A percentile compares a stretch with the other conserved stretches of the same genome.
Conservation (phyloP, 2,329 filamentous ascomycete genomes). For the Fusarium irregulare region DNA sequence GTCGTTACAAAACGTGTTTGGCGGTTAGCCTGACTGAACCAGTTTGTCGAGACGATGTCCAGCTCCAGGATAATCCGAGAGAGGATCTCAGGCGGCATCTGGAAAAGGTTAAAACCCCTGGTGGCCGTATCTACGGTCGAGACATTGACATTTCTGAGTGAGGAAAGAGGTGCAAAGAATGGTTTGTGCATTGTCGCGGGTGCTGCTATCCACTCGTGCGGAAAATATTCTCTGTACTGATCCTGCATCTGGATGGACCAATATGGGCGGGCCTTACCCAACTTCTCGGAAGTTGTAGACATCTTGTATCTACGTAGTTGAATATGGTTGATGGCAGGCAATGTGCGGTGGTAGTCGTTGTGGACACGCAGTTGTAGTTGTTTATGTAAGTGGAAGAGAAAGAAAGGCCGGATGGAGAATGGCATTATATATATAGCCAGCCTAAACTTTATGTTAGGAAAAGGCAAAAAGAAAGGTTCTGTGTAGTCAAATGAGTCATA, state of each 20-base stretch:
- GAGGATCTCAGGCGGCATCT: not conserved
- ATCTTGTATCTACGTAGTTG: not conserved
- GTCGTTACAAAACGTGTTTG: not conserved
- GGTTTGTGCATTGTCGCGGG: not conserved
- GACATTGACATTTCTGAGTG: not conserved
- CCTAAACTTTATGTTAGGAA: not conserved
- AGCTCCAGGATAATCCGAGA: not conserved
- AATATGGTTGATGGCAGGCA: not conserved
- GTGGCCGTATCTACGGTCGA: no score
- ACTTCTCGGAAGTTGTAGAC: not conserved
- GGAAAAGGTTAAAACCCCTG: not conserved
- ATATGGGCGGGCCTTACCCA: no score
- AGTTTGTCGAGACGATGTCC: constrained; percentile 1
- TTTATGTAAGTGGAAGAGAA: not conserved
- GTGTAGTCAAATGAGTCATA: not conserved
- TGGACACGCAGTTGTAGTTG: not conserved
- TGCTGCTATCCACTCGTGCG: not conserved
- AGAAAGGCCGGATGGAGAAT: not conserved
- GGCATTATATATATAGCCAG: not conserved
- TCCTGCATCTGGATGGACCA: no score
- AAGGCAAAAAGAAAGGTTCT: fast-evolving
- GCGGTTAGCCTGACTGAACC: constrained; percentile 1
- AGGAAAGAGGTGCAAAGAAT: not conserved
- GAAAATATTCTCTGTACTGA: no score
- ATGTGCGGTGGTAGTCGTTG: not conserved